These are phyloP conservation scores for Fusarium scirpi DNA, from an alignment of 2,329 filamentous ascomycete species.

Conservation along the genomic window DNA sequence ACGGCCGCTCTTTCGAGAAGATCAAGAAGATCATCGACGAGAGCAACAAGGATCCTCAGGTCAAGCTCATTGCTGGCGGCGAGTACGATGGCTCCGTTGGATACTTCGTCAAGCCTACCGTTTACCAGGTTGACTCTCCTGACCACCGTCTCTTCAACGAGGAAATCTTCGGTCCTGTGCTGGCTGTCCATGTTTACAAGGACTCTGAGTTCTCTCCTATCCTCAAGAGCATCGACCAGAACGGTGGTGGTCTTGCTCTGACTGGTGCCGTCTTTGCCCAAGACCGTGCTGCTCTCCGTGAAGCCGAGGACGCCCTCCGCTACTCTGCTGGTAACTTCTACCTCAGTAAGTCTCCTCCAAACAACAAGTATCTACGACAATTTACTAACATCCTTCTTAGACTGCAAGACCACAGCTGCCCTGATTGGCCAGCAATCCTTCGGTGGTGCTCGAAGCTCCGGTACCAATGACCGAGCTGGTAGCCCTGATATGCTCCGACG, in stretches of 20 bases:
- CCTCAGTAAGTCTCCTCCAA: constrained; percentile 52
- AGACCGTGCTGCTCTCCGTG: constrained; percentile 60
- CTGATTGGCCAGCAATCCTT: constrained; percentile 69
- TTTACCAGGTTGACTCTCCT: constrained; percentile 80
- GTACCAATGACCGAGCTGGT: constrained; percentile 69
- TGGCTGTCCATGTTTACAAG: constrained; percentile 81
- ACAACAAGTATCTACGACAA: rapidly evolving
- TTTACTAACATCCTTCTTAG: constrained; percentile 2
- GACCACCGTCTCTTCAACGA: constrained; percentile 78
- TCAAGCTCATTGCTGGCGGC: constrained; percentile 80
- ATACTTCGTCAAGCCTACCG: constrained; percentile 85
- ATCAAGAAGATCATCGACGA: constrained; percentile 80
- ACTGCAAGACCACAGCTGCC: constrained; percentile 68
- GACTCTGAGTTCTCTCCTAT: constrained; percentile 63
- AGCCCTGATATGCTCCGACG: constrained; percentile 62
- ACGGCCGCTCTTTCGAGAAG: constrained; percentile 83
- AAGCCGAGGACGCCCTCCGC: constrained; percentile 63
- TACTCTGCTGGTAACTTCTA: constrained; percentile 70
- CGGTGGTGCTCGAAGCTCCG: constrained; percentile 63
- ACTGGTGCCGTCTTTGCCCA: constrained; percentile 64
- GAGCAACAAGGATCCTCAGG: constrained; percentile 78
- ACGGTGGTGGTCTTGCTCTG: constrained; percentile 59
- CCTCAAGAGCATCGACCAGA: constrained; percentile 54
- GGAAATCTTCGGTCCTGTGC: constrained; percentile 85
- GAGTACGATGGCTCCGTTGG: constrained; percentile 81